Conservation (phyloP, 108 stramenopile species). For the Nitzschia sp. region DNA sequence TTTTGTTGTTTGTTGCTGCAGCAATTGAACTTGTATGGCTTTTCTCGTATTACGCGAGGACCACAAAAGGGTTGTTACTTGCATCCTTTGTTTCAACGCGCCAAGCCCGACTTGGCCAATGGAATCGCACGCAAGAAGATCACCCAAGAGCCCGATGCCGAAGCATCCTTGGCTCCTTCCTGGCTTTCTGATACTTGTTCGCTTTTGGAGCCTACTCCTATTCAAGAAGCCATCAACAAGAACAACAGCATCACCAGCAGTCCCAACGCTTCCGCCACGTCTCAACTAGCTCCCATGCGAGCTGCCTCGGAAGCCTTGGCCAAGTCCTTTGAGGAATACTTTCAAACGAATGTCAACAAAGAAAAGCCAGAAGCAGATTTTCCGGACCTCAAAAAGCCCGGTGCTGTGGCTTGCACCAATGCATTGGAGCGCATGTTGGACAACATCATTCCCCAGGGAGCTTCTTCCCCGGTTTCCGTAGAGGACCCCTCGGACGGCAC, state of each 20-base stretch:
- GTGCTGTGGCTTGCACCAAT: background rate
- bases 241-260: too few relatives aligned
- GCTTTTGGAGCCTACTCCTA: conserved; percentile 11
- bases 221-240: background rate
- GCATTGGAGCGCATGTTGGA: conserved; percentile 23
- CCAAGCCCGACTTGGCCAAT: conserved; percentile 7
- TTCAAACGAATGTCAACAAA: conserved; percentile 7
- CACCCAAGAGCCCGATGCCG: background rate
- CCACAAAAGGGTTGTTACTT: conserved; percentile 45
- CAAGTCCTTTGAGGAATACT: conserved; percentile 16
- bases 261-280: background rate
- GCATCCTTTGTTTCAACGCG: conserved; percentile 30
- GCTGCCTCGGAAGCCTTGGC: background rate
- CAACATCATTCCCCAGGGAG: conserved; percentile 3
- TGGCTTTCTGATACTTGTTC: conserved; percentile 4
- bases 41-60: conserved; percentile 33
- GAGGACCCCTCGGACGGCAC: background rate
- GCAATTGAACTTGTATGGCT: conserved; percentile 55
- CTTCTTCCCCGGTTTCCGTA: background rate
- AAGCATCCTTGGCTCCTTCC: background rate
- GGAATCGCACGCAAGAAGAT: conserved; percentile 34
- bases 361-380: background rate
- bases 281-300: background rate
- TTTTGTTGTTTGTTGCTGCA: background rate
- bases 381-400: background rate